Evolutionary conservation across 176 grass and related monocot genomes (phyloP).

Genomic region (Oropetium thomaeum): DNA sequence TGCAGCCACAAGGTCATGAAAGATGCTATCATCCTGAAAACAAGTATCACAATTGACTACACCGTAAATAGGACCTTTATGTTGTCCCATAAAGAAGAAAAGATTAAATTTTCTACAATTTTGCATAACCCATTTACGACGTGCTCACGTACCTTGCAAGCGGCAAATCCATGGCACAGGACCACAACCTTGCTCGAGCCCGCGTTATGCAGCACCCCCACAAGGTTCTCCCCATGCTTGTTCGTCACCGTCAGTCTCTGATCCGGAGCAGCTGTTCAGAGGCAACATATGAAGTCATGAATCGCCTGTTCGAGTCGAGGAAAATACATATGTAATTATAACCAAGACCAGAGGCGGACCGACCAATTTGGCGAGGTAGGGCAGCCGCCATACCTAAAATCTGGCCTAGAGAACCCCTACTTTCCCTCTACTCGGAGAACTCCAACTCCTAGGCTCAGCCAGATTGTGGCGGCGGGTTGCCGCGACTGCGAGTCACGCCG

Average conservation of each 20-base stretch:
- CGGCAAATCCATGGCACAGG: conserved; percentile 73
- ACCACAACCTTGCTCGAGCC: conserved; percentile 69
- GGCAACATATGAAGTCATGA: not conserved
- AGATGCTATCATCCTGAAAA: conserved; percentile 58
- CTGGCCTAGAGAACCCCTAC: no score
- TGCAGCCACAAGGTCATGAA: conserved; percentile 58
- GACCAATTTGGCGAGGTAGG: not conserved
- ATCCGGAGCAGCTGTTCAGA: conserved; percentile 32
- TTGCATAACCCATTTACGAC: not conserved
- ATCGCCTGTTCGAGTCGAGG: not conserved
- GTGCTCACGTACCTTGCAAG: conserved; percentile 54
- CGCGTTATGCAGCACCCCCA: conserved; percentile 56
- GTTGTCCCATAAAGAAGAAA: no score
- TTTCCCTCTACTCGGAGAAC: no score
- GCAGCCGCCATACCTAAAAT: not conserved
- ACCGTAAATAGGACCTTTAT: not conserved
- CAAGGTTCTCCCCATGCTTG: conserved; percentile 69
- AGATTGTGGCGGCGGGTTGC: no score
- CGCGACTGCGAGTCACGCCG: no score
- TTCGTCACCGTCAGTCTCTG: conserved; percentile 56
- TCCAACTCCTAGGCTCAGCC: no score
- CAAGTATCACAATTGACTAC: not conserved
- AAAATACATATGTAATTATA: not conserved
- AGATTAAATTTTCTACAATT: not conserved
- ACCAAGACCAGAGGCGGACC: not conserved